Base-by-base conservation (phyloP, 441 rosid species). In the Erodium moschatum region DNA sequence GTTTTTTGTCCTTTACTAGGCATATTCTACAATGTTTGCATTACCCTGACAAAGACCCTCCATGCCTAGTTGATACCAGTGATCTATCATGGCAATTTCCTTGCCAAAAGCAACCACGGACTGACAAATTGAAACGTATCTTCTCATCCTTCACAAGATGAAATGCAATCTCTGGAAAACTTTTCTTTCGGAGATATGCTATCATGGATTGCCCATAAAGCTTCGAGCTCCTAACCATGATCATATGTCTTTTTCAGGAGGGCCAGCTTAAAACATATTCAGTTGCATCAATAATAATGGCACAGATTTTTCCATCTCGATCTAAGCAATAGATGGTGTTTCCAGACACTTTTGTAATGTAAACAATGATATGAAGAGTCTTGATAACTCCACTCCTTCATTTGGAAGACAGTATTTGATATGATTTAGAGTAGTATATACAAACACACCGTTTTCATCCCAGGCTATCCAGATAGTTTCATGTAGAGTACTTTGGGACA, bases 31-130 rank as follows among this genome's bases (percentile, higher is more conserved):
- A 69, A 89, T 91, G 67, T 87, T 83, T 2, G 89, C 81, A 81
- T 91, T 89, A 20, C 96, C 97, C 75, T 91, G 97, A 65, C 94
- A 92, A 77, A 91, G 96, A 70, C 94, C 96, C 83, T 91, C 97
- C 73, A 91, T 92, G 33, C 97, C 97, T 68, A 91, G 75, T 70
- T 87, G 83, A 56, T 91, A 89, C 97, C 92, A 89, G 74, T 86
- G 94, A 67, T 89, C 97, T 76, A 85, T 91, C 80, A 87, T 96
- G 65, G 87, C 94, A 72, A 89, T 91, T 82, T 86, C 85, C 78
- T 86, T 91, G 13, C 96, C 97, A 20, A 96, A 86, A 70, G 95
- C 97, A 73, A 91, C 96, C 46, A 96, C 96, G 65, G 87, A 91
- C 77, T 69, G 97, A 94, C 87, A 89, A 78, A 73, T 89, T 91